phyloP scores from a whole-genome alignment of 2,329 filamentous ascomycete genomes.

The Simplicillium aogashimaense region DNA sequence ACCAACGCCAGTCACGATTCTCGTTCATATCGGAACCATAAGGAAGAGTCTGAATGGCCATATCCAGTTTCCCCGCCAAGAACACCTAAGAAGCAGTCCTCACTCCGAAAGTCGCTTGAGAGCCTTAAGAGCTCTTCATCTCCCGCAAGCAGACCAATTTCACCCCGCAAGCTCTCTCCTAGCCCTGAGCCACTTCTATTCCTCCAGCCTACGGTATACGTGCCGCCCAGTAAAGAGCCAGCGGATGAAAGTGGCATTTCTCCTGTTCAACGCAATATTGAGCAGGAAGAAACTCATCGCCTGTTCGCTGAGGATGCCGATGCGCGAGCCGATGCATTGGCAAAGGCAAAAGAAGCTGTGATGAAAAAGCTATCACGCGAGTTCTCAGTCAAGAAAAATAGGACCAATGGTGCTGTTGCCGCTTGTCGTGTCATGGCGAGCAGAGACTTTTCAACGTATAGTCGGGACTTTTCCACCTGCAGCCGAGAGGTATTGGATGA shows the following conservation, averaged over 20 bases:
- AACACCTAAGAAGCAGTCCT: no score
- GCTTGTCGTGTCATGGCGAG: conserved; percentile 21
- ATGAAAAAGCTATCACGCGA: conserved; percentile 48
- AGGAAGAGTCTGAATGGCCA: no score
- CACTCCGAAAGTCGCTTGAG: no score
- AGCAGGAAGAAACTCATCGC: conserved; percentile 45
- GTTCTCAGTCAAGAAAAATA: conserved; percentile 25
- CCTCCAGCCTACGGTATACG: conserved; percentile 48
- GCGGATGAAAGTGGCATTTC: conserved; percentile 36
- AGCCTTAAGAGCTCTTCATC: no score
- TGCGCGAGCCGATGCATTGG: conserved; percentile 42
- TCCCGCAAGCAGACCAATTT: no score
- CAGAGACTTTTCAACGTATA: conserved; percentile 18
- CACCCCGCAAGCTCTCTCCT: no score
- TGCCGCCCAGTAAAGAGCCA: conserved; percentile 23
- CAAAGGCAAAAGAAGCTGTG: conserved; percentile 50
- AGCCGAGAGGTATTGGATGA: conserved; percentile 29
- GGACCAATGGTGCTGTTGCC: conserved; percentile 20
- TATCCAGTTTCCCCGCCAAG: no score
- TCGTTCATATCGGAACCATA: no score
- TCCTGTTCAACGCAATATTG: conserved; percentile 47
- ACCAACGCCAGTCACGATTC: no score
- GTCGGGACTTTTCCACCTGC: conserved; percentile 15
- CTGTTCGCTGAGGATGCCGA: conserved; percentile 47
- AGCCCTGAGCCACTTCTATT: conserved; percentile 38